Percentiles rank a stretch among this genome's conserved stretches.
Evolutionary conservation across 352 stramenopile species (phyloP).

Genomic region (Pseudoperonospora humuli): DNA sequence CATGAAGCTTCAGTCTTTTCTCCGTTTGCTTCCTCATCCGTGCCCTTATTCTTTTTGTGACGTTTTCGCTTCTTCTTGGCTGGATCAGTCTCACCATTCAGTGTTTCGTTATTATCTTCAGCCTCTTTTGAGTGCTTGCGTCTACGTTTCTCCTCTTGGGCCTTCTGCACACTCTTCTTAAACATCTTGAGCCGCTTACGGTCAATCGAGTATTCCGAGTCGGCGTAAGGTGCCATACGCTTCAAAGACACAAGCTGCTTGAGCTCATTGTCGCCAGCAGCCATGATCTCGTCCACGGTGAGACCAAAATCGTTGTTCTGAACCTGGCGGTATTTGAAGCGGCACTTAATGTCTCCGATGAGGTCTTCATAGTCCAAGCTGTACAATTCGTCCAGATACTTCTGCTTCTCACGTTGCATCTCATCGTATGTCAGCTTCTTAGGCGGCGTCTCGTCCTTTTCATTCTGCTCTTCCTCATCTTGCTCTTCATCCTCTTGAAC

Average conservation of each 20-base stretch:
- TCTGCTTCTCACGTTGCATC: constrained; percentile 79
- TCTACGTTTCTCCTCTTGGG: constrained; percentile 24
- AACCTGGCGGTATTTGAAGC: constrained; percentile 97
- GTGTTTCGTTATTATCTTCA: constrained; percentile 6
- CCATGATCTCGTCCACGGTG: constrained; percentile 95
- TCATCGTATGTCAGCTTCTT: constrained; percentile 53
- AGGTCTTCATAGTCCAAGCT: constrained; percentile 99
- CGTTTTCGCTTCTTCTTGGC: constrained; percentile 69
- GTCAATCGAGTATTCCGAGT: constrained; percentile 74
- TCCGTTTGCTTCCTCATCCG: constrained; percentile 11
- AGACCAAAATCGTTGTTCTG: constrained; percentile 94
- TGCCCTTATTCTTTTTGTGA: constrained; percentile 47
- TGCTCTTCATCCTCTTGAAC: constrained; percentile 28
- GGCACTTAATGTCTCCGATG: constrained; percentile 94
- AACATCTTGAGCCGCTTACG: constrained; percentile 66
- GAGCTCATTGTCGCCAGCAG: constrained; percentile 93
- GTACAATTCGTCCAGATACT: constrained; percentile 96
- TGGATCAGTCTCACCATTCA: constrained; percentile 18
- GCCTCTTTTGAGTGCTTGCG: constrained; percentile 27
- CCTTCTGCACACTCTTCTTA: constrained; percentile 52
- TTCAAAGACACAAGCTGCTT: constrained; percentile 97
- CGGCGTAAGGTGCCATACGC: constrained; percentile 91
- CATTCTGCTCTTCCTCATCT: constrained; percentile 46
- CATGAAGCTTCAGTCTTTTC: constrained; percentile 12
- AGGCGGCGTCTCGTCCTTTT: constrained; percentile 27